These are phyloP conservation scores for Poa annua DNA, from an alignment of 176 grass and related monocot species.

Conservation along the genomic window DNA sequence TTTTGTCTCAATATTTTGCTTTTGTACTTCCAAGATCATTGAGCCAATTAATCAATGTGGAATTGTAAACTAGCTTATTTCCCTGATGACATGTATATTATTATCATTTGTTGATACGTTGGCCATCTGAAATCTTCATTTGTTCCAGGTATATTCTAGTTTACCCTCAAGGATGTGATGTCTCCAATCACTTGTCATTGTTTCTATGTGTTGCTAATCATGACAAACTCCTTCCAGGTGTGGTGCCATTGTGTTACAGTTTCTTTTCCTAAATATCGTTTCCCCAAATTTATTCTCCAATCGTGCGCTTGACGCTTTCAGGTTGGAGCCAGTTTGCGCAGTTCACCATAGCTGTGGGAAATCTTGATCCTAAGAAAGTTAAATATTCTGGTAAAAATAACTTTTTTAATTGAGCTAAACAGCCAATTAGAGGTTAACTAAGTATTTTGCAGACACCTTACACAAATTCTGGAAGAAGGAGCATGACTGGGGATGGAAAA, in stretches of 20 bases:
- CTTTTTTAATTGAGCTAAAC: constrained; percentile 32
- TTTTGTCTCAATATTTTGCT: neutral
- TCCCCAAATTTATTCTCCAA: neutral
- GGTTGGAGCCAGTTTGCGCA: constrained; percentile 98
- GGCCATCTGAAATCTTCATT: constrained; percentile 42
- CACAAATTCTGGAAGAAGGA: constrained; percentile 99
- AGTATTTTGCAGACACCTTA: constrained; percentile 79
- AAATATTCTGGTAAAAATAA: constrained; percentile 84
- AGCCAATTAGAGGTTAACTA: constrained; percentile 41
- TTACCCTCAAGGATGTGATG: constrained; percentile 98
- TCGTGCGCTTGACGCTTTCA: constrained; percentile 46
- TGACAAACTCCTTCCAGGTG: constrained; percentile 94
- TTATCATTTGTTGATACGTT: constrained; percentile 11
- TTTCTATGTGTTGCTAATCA: constrained; percentile 98
- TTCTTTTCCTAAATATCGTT: constrained; percentile 20
- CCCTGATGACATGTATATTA: constrained; percentile 6
- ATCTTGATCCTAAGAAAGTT: constrained; percentile 96
- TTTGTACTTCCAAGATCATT: neutral
- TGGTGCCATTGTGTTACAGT: constrained; percentile 39
- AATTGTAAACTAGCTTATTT: constrained; percentile 29
- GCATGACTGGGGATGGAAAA: constrained; percentile 99
- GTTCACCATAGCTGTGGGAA: constrained; percentile 93
- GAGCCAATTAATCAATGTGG: constrained; percentile 20
- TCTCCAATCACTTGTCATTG: constrained; percentile 92
- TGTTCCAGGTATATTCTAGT: constrained; percentile 94